These are phyloP conservation scores for Pseudoturritis turrita DNA, from an alignment of 345 rosid species.

Conservation along the genomic window DNA sequence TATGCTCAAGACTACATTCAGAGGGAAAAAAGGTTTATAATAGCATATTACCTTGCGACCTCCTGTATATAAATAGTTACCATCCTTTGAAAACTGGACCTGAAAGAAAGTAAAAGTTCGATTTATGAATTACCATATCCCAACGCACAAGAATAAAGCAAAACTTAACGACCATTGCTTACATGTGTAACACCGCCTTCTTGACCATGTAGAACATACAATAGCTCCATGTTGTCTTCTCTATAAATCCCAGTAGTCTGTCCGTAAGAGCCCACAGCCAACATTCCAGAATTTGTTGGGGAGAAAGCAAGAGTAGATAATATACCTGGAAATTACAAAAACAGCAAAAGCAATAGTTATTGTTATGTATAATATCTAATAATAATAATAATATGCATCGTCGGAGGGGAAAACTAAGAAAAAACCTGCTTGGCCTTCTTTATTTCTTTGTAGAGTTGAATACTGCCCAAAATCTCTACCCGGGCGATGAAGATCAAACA, in stretches of 20 bases:
- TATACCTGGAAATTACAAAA: slow-evolving; percentile 49
- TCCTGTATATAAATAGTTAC: slow-evolving; percentile 88
- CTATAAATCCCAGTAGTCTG: slow-evolving; percentile 80
- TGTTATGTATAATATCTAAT: background rate
- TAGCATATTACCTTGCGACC: slow-evolving; percentile 72
- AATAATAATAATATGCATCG: background rate
- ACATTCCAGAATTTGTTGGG: slow-evolving; percentile 73
- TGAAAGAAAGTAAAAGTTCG: slow-evolving; percentile 29
- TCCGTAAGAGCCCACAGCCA: slow-evolving; percentile 90
- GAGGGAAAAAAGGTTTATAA: background rate
- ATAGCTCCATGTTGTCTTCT: slow-evolving; percentile 95
- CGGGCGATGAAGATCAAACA: slow-evolving; percentile 91
- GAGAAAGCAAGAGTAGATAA: slow-evolving; percentile 81
- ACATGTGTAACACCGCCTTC: slow-evolving; percentile 97
- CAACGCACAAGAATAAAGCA: background rate
- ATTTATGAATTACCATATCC: background rate
- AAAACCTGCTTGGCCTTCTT: slow-evolving; percentile 93
- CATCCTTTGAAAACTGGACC: slow-evolving; percentile 95
- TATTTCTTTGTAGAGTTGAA: slow-evolving; percentile 73
- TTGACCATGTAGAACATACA: slow-evolving; percentile 90
- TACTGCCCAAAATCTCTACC: slow-evolving; percentile 80
- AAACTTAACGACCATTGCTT: slow-evolving; percentile 32
- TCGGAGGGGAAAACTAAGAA: background rate
- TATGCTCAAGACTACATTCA: background rate
- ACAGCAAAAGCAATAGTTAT: slow-evolving; percentile 5